phyloP scores from a whole-genome alignment of 352 stramenopile species.

The Phytopythium boreale region DNA sequence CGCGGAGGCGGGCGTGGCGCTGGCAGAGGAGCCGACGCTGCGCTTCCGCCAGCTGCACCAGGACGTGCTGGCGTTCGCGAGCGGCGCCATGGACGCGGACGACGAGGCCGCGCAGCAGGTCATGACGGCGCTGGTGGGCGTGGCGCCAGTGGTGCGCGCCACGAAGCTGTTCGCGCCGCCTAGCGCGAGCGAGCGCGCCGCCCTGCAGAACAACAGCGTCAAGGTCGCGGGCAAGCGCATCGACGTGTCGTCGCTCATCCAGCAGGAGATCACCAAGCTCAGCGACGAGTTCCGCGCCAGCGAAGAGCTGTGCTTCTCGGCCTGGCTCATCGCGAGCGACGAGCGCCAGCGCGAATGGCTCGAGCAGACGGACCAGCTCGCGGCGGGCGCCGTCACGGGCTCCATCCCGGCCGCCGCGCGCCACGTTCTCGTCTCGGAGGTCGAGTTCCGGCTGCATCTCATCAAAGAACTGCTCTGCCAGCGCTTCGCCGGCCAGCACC shows the following conservation, averaged over 20 bases:
- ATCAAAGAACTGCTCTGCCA: slow-evolving; percentile 73
- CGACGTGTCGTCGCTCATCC: slow-evolving; percentile 73
- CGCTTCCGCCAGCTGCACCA: slow-evolving; percentile 72
- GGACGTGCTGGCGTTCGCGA: slow-evolving; percentile 62
- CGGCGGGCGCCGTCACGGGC: slow-evolving; percentile 31
- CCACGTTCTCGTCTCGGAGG: slow-evolving; percentile 75
- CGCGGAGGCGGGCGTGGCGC: slow-evolving; percentile 20
- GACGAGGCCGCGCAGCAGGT: slow-evolving; percentile 58
- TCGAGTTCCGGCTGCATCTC: slow-evolving; percentile 70
- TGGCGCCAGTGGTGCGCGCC: slow-evolving; percentile 38
- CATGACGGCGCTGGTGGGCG: slow-evolving; percentile 45
- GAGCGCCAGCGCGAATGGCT: slow-evolving; percentile 60
- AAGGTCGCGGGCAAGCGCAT: slow-evolving; percentile 61
- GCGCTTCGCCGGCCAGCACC: slow-evolving; percentile 41
- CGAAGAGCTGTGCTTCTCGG: slow-evolving; percentile 63
- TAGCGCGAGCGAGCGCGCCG: slow-evolving; percentile 44
- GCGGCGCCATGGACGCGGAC: slow-evolving; percentile 64
- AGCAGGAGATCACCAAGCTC: slow-evolving; percentile 77
- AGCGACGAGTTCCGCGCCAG: slow-evolving; percentile 73
- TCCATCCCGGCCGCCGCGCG: slow-evolving; percentile 66
- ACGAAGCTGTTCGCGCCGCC: slow-evolving; percentile 35
- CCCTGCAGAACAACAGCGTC: slow-evolving; percentile 61
- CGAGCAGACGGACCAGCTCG: slow-evolving; percentile 67
- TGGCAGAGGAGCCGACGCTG: slow-evolving; percentile 59
- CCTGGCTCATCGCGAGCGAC: slow-evolving; percentile 80